Evolutionary conservation across 495 filamentous ascomycete species (phyloP), one percentile per base, ranked within the genome.

Genomic region (Daldinia vernicosa): DNA sequence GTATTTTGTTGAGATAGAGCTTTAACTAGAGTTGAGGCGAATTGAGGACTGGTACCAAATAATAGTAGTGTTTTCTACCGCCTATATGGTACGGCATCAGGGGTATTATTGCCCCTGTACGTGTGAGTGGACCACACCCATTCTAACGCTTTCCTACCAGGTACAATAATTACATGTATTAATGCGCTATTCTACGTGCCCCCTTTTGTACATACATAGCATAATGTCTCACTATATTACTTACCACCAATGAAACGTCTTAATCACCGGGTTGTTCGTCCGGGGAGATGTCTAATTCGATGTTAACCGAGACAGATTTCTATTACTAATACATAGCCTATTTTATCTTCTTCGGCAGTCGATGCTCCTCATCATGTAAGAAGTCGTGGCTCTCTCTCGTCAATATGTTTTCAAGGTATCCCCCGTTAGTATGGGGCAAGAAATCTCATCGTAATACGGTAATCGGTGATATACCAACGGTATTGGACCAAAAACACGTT

Each of bases 211-310:
- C 47, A 27, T 24, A 24, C 1, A 19, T 50, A 30, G 53, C 63
- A 66, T 59, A 24, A 66, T 40, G n/a, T 61, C 19, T 61, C 56
- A 57, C n/a, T n/a, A 57, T 55, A 67, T 54, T 60, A 55, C 57
- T 57, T 64, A 47, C 37, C 32, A 61, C 32, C 50, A 19, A 70
- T 70, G 68, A 26, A 70, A 70, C 68, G 57, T 61, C 58, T 66
- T 55, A 70, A 66, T 70, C 37, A 54, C 65, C 51, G 65, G 8
- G 51, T 35, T 6, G 26, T n/a, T n/a, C n/a, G 47, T 27, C 15
- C 24, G 47, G 47, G 12, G 0, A 17, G 22, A 15, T 14, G 22
- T 35, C 12, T 35, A 14, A 35, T 35, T 35, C 33, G 33, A 35
- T 0, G 12, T 35, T 4, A 35, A 35, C 33, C 33, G 11, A 35